Evolutionary conservation across 306 rosid genomes (phyloP).

Genomic region (Astragalus membranaceus): DNA sequence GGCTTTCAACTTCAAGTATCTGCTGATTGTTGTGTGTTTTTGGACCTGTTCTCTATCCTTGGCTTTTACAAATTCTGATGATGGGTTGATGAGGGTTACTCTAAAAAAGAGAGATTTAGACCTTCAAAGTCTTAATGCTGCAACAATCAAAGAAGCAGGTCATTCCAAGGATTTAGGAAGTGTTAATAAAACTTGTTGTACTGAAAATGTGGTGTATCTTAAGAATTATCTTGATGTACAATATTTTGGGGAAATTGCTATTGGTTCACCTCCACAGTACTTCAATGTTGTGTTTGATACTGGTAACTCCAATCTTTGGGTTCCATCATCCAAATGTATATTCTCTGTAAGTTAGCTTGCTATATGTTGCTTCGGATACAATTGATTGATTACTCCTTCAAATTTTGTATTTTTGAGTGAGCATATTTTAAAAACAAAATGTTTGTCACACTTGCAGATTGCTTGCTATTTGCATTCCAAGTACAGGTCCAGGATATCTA

Average conservation of each 20-base stretch:
- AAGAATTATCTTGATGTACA: slow-evolving; percentile 66
- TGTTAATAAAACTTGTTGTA: neutral
- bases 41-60: slow-evolving; percentile 28
- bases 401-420: neutral
- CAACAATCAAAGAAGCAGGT: slow-evolving; percentile 25
- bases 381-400: neutral
- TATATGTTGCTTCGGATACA: neutral
- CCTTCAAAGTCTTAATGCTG: slow-evolving; percentile 15
- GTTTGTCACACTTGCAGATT: slow-evolving; percentile 28
- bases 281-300: slow-evolving; percentile 73
- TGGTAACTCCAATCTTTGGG: slow-evolving; percentile 77
- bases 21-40: slow-evolving; percentile 17
- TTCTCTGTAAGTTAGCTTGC: slow-evolving; percentile 50
- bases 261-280: slow-evolving; percentile 66
- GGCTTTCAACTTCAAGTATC: slow-evolving; percentile 15
- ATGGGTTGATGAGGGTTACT: slow-evolving; percentile 30
- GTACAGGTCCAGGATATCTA: slow-evolving; percentile 35
- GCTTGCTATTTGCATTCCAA: slow-evolving; percentile 46
- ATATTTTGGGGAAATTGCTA: slow-evolving; percentile 67
- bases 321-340: slow-evolving; percentile 66
- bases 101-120: slow-evolving; percentile 32
- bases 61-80: slow-evolving; percentile 33
- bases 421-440: neutral
- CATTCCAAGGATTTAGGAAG: neutral
- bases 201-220: slow-evolving; percentile 31